phyloP scores from a whole-genome alignment of 1,284 basidiomycete genomes.

The Ustilago curta region DNA sequence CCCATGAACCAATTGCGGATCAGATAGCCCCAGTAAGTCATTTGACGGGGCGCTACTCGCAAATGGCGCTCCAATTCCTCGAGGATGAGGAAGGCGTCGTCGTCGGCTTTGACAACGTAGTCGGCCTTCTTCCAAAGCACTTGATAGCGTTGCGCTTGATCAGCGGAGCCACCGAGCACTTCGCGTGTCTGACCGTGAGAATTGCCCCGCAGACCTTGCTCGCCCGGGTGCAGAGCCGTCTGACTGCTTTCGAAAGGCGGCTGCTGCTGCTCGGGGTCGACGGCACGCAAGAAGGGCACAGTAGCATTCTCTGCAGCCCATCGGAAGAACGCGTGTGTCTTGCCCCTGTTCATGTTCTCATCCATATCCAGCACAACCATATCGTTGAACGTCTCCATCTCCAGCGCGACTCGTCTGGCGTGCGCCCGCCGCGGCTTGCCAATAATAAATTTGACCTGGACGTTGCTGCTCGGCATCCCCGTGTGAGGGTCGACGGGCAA shows the following conservation, averaged over 20 bases:
- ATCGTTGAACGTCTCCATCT: conserved; percentile 93
- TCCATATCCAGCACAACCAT: conserved; percentile 83
- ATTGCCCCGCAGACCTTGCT: conserved; percentile 16
- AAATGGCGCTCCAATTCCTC: conserved; percentile 67
- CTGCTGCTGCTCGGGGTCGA: conserved; percentile 20
- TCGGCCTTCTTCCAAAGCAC: conserved; percentile 68
- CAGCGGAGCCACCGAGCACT: conserved; percentile 35
- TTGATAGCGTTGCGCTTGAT: conserved; percentile 43
- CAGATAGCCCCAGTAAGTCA: conserved; percentile 74
- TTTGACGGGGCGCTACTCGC: conserved; percentile 60
- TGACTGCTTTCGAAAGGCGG: background rate
- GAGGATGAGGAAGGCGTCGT: conserved; percentile 66
- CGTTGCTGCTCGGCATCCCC: conserved; percentile 74
- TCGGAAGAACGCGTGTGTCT: conserved; percentile 82
- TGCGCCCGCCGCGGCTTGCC: conserved; percentile 84
- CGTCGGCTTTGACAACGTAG: conserved; percentile 69
- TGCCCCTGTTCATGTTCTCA: conserved; percentile 93
- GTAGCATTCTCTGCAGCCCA: conserved; percentile 92
- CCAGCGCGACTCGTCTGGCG: conserved; percentile 83
- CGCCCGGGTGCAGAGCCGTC: conserved; percentile 5
- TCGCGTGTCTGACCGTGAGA: conserved; percentile 45
- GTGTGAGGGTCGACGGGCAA: conserved; percentile 64
- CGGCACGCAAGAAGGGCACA: conserved; percentile 75
- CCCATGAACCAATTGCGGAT: conserved; percentile 96
- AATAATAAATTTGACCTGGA: conserved; percentile 89